Evolutionary conservation across 352 stramenopile genomes (phyloP).

Genomic region (Globisporangium parvum): DNA sequence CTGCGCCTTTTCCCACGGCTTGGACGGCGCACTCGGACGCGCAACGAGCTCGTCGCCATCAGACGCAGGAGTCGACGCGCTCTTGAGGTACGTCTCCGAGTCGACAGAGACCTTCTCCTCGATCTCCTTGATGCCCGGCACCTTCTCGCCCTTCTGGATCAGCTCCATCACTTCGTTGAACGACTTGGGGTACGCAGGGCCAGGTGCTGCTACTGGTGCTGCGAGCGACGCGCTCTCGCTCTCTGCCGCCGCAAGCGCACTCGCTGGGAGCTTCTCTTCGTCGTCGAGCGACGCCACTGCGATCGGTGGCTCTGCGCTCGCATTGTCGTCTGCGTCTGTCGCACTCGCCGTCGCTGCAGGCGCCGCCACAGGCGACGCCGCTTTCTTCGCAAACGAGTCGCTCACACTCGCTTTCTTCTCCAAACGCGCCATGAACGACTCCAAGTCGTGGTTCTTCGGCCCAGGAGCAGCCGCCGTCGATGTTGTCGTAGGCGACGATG

Average conservation of each 20-base stretch:
- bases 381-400: slow-evolving; percentile 20
- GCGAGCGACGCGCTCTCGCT: slow-evolving; percentile 1
- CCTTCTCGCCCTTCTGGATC: slow-evolving; percentile 61
- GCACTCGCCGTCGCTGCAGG: not conserved
- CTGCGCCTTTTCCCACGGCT: slow-evolving; percentile 43
- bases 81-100: slow-evolving; percentile 16
- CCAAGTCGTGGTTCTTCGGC: slow-evolving; percentile 20
- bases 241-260: slow-evolving; percentile 8
- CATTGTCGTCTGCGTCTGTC: not conserved
- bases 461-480: slow-evolving; percentile 1
- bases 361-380: too few relatives aligned
- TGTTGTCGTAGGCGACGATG: not conserved
- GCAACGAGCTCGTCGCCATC: slow-evolving; percentile 5
- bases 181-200: slow-evolving; percentile 55
- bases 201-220: not conserved
- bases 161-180: slow-evolving; percentile 75
- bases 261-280: slow-evolving; percentile 24
- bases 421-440: slow-evolving; percentile 49
- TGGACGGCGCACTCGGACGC: slow-evolving; percentile 14
- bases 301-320: not conserved
- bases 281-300: slow-evolving; percentile 4
- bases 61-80: not conserved
- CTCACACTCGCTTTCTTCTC: slow-evolving; percentile 39
- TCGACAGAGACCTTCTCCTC: slow-evolving; percentile 72
- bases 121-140: slow-evolving; percentile 71